Percentiles rank a stretch among this genome's conserved stretches.
Conservation (phyloP, 805 yeast genomes). For the Candida maesae region DNA sequence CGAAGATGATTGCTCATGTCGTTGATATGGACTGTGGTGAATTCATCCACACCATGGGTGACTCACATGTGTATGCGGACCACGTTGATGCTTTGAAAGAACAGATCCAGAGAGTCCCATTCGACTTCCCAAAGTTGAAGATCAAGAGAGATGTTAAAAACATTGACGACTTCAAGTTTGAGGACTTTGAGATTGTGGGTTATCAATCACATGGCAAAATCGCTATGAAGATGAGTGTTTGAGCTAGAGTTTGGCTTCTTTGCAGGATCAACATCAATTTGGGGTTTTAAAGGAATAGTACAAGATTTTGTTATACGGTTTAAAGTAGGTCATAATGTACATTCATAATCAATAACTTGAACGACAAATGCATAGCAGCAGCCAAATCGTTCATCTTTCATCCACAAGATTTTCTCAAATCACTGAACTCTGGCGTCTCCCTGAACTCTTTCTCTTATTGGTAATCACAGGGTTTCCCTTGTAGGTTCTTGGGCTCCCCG, state of each 20-base stretch:
- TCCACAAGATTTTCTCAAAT: too few species aligned
- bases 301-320: too few species aligned
- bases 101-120: slow-evolving; percentile 74
- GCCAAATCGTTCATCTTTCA: too few species aligned
- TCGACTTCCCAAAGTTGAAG: slow-evolving; percentile 71
- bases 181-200: slow-evolving; percentile 77
- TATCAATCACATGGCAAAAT: slow-evolving; percentile 82
- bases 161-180: slow-evolving; percentile 86
- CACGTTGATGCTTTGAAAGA: slow-evolving; percentile 88
- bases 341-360: not conserved
- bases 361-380: too few species aligned
- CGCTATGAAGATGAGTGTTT: slow-evolving; percentile 97
- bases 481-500: slow-evolving; percentile 28
- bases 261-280: not conserved
- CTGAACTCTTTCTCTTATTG: slow-evolving; percentile 13
- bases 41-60: slow-evolving; percentile 93
- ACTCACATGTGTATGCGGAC: slow-evolving; percentile 90
- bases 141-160: slow-evolving; percentile 62
- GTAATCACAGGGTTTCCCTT: slow-evolving; percentile 23
- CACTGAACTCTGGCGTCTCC: slow-evolving; percentile 27
- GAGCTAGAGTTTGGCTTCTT: slow-evolving; percentile 15
- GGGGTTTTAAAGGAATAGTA: too few species aligned
- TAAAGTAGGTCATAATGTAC: too few species aligned
- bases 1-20: slow-evolving; percentile 94
- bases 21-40: slow-evolving; percentile 95